Base-by-base conservation (phyloP, 2,329 filamentous ascomycete species). In the Pochonia chlamydosporia region DNA sequence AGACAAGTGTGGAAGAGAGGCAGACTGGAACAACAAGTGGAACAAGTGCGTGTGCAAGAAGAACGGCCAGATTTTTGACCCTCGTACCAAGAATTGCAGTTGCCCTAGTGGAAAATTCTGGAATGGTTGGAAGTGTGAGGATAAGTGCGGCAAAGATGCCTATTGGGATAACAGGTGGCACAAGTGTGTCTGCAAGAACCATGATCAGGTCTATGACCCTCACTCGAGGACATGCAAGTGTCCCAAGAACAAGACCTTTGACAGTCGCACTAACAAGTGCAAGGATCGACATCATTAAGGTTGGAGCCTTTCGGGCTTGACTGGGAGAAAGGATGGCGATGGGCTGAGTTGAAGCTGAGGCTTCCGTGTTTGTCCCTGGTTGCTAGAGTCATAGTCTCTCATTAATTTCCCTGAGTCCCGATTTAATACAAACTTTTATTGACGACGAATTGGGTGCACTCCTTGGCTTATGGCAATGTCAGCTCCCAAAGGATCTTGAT, bases 1-100 rank as follows among this genome's bases (percentile, higher is more conserved):
- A n/a, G 35, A 37, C 18, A 40, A 52, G n/a, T 52, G 50, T n/a
- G 50, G 50, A 18, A 50, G 45, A 3, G 50, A 52, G n/a, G 37
- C 37, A 2, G 30, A 26, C 4, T 44, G 30, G 14, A 3, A 33
- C 16, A n/a, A 33, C 14, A 6, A 11, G 6, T 3, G 28, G 14
- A 6, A 35, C 24, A 28, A 44, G 9, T 52, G 50, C 26, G 50
- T 50, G 14, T 52, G 50, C 48, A 48, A 52, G 16, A 50, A 50
- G 3, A 43, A 48, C 5, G 50, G 48, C 13, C 18, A 52, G 41
- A 14, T 30, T 4, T 52, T 43, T 25, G 42, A 50, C 24, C n/a
- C 16, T 2, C 20, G 18, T 3, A 39, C 21, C 21, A 52, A 50
- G 50, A 48, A 24, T 9, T 52, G 50, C 44, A 43, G 24, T 5